A percentile compares a stretch with the other conserved stretches of the same genome.
Evolutionary conservation across 2,329 filamentous ascomycete species (phyloP).

Genomic region (Colletotrichum plurivorum): DNA sequence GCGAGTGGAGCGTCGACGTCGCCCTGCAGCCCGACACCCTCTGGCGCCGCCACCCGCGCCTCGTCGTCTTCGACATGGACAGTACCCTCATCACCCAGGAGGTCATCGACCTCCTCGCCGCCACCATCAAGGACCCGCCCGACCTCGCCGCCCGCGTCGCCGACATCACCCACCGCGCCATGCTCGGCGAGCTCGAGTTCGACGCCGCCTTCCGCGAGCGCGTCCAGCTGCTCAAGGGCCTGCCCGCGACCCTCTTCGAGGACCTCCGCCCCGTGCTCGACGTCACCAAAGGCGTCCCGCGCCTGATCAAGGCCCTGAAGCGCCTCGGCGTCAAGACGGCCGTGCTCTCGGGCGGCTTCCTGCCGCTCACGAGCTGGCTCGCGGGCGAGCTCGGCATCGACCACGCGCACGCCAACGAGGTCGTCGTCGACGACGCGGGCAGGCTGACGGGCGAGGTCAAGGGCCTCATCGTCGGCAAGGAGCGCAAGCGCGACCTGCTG

Average conservation of each 20-base stretch:
- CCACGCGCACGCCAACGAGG: slow-evolving; percentile 90
- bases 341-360: slow-evolving; percentile 93
- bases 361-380: slow-evolving; percentile 89
- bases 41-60: slow-evolving; percentile 83
- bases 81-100: slow-evolving; percentile 97
- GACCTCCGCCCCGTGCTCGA: slow-evolving; percentile 81
- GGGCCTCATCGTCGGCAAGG: slow-evolving; percentile 81
- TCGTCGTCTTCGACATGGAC: slow-evolving; percentile 99
- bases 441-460: slow-evolving; percentile 80
- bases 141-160: slow-evolving; percentile 87
- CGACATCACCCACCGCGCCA: slow-evolving; percentile 91
- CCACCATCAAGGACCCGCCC: slow-evolving; percentile 76
- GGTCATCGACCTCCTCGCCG: slow-evolving; percentile 95
- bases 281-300: slow-evolving; percentile 84
- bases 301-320: slow-evolving; percentile 82
- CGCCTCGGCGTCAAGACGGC: slow-evolving; percentile 87
- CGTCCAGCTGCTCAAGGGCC: slow-evolving; percentile 84
- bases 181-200: slow-evolving; percentile 97
- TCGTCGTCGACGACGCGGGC: slow-evolving; percentile 72
- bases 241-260: slow-evolving; percentile 84
- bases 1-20: slow-evolving; percentile 90
- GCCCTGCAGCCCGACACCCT: slow-evolving; percentile 81
- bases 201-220: slow-evolving; percentile 85
- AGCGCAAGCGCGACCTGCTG: slow-evolving; percentile 81
- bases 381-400: slow-evolving; percentile 86